phyloP scores from a whole-genome alignment of 495 filamentous ascomycete genomes.

The Penicillium egyptiacum region DNA sequence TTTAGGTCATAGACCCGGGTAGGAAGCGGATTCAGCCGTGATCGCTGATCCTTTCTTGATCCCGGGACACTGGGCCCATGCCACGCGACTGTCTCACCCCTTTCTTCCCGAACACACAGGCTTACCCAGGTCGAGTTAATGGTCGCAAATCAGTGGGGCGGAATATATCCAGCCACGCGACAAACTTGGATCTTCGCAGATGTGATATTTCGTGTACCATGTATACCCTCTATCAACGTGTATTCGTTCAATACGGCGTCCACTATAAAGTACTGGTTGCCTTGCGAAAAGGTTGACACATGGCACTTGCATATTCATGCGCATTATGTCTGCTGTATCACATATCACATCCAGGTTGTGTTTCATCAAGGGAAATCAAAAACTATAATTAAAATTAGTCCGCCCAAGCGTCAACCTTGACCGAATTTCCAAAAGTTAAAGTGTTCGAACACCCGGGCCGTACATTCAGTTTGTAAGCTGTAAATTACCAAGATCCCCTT shows the following conservation, averaged over 20 bases:
- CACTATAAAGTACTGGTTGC: neutral
- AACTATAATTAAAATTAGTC: slow-evolving; percentile 10
- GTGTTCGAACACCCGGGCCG: no score
- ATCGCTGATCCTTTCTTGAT: slow-evolving; percentile 9
- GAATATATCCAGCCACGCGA: neutral
- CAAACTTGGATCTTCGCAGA: slow-evolving; percentile 1
- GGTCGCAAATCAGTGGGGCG: slow-evolving; percentile 16
- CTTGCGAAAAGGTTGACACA: slow-evolving; percentile 23
- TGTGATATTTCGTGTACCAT: neutral
- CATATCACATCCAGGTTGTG: slow-evolving; percentile 9
- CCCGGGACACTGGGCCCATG: slow-evolving; percentile 13
- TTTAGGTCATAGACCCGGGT: slow-evolving; percentile 16
- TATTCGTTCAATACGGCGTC: neutral
- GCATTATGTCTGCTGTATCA: slow-evolving; percentile 14
- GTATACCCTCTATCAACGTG: neutral
- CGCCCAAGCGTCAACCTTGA: neutral
- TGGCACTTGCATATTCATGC: slow-evolving; percentile 29
- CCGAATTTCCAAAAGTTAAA: neutral
- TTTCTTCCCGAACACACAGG: slow-evolving; percentile 5
- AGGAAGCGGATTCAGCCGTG: slow-evolving; percentile 16
- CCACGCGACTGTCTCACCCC: slow-evolving; percentile 15
- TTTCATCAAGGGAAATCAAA: neutral
- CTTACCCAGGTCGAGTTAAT: neutral
- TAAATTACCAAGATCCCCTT: neutral
- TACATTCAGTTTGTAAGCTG: neutral